Evolutionary conservation across 2,329 filamentous ascomycete genomes (phyloP), one percentile per base, ranked within the genome.

Genomic region (Trichoderma sp.): DNA sequence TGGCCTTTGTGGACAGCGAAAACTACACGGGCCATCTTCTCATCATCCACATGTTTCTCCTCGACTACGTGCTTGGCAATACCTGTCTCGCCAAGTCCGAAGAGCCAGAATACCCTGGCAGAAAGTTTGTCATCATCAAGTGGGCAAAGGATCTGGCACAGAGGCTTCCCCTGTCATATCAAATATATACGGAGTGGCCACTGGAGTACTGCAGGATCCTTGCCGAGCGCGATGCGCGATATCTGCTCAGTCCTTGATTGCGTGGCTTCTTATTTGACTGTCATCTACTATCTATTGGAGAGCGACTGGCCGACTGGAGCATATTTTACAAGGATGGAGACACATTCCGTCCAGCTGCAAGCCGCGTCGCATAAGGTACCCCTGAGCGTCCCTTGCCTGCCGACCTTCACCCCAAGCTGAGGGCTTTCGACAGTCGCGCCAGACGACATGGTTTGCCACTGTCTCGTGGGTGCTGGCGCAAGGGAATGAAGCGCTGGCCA

Each of bases 21-120:
- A 78, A 77, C 63, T 68, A 73, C 58, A 60, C 68, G 1, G 72
- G 72, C 2, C 75, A 78, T 59, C 68, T 79, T 1, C 69, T 79
- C 1, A 69, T 77, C 24, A 73, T 78, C 6, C 77, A 79, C 66
- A 75, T 75, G 66, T 74, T 78, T 19, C 69, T 80, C 2, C 59
- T 76, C 3, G 73, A 75, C 24, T 74, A 75, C 47, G 51, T 73
- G 0, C 63, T 75, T 3, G 66, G 66, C 7, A 64, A 66, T 28
- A 34, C 57, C 7, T 71, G 70, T 24, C 67, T 74, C 17, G 57
- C 70, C 0, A 68, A 68, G 1, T 47, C 63, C 3, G 67, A 70
- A 21, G 66, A 67, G 28, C 69, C 71, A 19, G 72, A 67, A 28
- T 69, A 62, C 15, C 61, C 68, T 3, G 71, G 69, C 1, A 69